Base-by-base conservation (phyloP, 192 early-diverging fungal species). In the Ambispora gerdemannii region DNA sequence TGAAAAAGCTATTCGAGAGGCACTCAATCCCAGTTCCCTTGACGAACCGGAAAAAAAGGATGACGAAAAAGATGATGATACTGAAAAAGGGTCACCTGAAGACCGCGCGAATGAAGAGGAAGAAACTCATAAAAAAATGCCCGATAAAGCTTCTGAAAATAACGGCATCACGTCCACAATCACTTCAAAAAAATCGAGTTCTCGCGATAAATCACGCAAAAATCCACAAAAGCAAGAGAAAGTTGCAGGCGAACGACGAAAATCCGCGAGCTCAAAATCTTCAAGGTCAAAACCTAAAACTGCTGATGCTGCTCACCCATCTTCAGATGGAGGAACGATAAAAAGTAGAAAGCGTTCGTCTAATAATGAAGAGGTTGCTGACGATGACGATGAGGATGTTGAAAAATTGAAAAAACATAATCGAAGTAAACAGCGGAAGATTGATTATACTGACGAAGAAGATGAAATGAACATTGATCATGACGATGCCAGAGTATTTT, bases 1-100 rank as follows among this genome's bases (percentile, higher is more conserved):
- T 3, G 52, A 70, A 38, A 70, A 31, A 70, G 50, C 67, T 24
- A 58, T 70, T 30, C 19, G 51, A n/a, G 67, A 70, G 36, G 67
- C 67, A 30, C 24, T 70, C 22, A 33, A 70, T 50, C 55, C 55
- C 27, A 34, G 35, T 31, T 58, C 67, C 8, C 47, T 66, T 31
- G 63, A 66, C 32, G 63, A 66, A 0, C 63, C 63, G 17, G 33
- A 50, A 19, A 6, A 43, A 43, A 58, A 25, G 13, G 28, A 27
- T 24, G 50, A 50, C 22, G 34, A 35, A 17, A 36, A 58, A 35
- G 67, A 56, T 38, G 53, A n/a, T 22, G 67, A 10, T 15, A 24
- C 31, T 24, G 67, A 53, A 20, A 34, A 50, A 22, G n/a, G 6
- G 24, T 20, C 30, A 53, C 17, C 27, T 0, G 65, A 67, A 27